Percentiles rank a stretch among this genome's conserved stretches.
phyloP scores from a whole-genome alignment of 2,329 filamentous ascomycete species.

The Fusarium buxicola region DNA sequence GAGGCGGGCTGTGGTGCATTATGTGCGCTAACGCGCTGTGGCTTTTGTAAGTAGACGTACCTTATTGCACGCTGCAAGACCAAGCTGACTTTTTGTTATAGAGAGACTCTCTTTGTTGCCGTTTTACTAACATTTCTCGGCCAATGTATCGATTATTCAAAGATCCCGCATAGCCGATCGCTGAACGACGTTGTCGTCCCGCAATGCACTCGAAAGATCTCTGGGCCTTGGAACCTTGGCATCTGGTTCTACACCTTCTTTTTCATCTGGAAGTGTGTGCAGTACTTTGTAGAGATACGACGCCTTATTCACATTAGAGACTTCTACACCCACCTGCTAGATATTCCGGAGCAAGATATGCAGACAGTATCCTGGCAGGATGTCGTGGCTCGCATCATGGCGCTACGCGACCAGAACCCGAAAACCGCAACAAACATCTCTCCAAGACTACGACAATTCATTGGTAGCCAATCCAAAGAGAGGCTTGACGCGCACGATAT shows the following conservation, averaged over 20 bases:
- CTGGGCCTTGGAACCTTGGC: conserved; percentile 78
- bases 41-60: conserved; percentile 69
- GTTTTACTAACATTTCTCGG: conserved; percentile 84
- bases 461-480: conserved; percentile 91
- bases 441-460: conserved; percentile 63
- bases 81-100: conserved; percentile 48
- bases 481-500: conserved; percentile 96
- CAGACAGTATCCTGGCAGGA: conserved; percentile 96
- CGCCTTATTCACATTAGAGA: conserved; percentile 82
- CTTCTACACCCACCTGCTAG: conserved; percentile 85
- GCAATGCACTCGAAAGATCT: conserved; percentile 82
- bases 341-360: conserved; percentile 85
- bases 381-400: conserved; percentile 86
- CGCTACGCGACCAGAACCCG: conserved; percentile 86
- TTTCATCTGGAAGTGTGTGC: conserved; percentile 83
- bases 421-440: conserved; percentile 74
- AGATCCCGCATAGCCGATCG: conserved; percentile 73
- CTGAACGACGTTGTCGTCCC: conserved; percentile 69
- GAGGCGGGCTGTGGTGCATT: conserved; percentile 88
- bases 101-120: conserved; percentile 85
- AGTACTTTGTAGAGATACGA: conserved; percentile 78
- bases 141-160: conserved; percentile 86
- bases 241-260: conserved; percentile 89
- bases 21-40: conserved; percentile 77
- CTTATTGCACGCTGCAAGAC: too few relatives aligned